Base-by-base conservation (phyloP, 2,329 filamentous ascomycete species). In the Trichoderma sp. region DNA sequence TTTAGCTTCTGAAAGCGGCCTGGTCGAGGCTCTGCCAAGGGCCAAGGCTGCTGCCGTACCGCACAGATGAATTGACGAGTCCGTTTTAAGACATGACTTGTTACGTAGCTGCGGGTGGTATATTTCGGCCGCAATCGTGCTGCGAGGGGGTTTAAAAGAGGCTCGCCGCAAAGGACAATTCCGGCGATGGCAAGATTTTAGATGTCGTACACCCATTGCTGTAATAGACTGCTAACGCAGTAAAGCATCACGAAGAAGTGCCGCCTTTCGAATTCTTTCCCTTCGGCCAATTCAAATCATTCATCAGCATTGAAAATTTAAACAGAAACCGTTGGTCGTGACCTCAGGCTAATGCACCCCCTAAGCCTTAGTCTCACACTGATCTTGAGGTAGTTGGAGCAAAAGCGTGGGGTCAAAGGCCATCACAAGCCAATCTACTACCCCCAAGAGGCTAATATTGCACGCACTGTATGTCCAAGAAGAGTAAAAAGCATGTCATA, bases 1-100 rank as follows among this genome's bases (percentile, higher is more conserved):
- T 54, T 37, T 37, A 63, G 45, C 59, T 63, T 63, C 59, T 63
- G 59, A 63, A 63, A 63, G 59, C 59, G 59, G 59, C 32, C 45
- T 52, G 34, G 29, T 29, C 25, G 25, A 45, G 29, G 37, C 34
- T 37, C 5, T 29, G 57, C 37, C 57, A 45, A 32, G 57, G 34
- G n/a, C 10, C 4, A 32, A 19, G 25, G 42, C 42, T 48, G 42
- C n/a, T n/a, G n/a, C n/a, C n/a, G n/a, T n/a, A n/a, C n/a, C n/a
- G n/a, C n/a, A n/a, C 42, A 48, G 22, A 22, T 48, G 42, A 22
- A 22, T 48, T 9, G 42, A 48, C 42, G 42, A 12, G 42, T 48
- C 42, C 42, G 42, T 48, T 48, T 48, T 48, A 19, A 48, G 42
- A 48, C 42, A 48, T 48, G 42, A 48, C 42, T 22, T 48, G 42